Conservation (phyloP, 2,329 filamentous ascomycete genomes). For the Mycosphaerella sp. region DNA sequence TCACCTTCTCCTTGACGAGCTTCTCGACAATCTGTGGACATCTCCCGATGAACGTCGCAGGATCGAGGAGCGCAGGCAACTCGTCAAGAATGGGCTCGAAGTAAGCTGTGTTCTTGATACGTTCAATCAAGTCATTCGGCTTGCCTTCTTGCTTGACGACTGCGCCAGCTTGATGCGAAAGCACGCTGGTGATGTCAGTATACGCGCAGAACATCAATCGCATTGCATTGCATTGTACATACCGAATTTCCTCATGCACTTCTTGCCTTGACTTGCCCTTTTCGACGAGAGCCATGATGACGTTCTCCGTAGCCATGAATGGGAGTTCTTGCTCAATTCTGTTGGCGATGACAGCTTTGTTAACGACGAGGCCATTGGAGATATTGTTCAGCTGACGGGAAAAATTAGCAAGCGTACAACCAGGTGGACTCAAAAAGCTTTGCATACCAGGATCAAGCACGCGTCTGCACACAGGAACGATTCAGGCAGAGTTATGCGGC, state of each 20-base stretch:
- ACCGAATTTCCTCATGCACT: slow-evolving; percentile 74
- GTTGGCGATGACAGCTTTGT: slow-evolving; percentile 64
- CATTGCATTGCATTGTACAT: not conserved
- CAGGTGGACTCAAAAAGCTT: too few relatives aligned
- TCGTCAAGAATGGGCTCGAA: slow-evolving; percentile 51
- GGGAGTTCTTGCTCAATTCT: slow-evolving; percentile 71
- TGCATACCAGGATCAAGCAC: slow-evolving; percentile 52
- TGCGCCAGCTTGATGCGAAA: slow-evolving; percentile 67
- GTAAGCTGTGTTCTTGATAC: slow-evolving; percentile 66
- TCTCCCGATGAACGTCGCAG: slow-evolving; percentile 36
- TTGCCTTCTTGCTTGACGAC: slow-evolving; percentile 68
- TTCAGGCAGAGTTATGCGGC: slow-evolving; percentile 49
- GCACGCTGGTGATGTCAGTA: slow-evolving; percentile 43
- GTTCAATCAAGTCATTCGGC: slow-evolving; percentile 72
- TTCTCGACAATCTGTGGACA: slow-evolving; percentile 38
- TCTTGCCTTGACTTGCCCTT: slow-evolving; percentile 69
- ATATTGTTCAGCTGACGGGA: slow-evolving; percentile 54
- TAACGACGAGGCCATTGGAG: slow-evolving; percentile 67
- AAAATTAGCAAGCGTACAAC: slow-evolving; percentile 1
- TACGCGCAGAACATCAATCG: not conserved
- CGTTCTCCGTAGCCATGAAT: slow-evolving; percentile 55
- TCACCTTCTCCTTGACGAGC: slow-evolving; percentile 35
- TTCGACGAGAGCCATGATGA: slow-evolving; percentile 72
- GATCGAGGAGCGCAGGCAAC: slow-evolving; percentile 35
- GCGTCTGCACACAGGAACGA: slow-evolving; percentile 47